Conservation (phyloP, 805 yeast species). For the Ogataea corticis region DNA sequence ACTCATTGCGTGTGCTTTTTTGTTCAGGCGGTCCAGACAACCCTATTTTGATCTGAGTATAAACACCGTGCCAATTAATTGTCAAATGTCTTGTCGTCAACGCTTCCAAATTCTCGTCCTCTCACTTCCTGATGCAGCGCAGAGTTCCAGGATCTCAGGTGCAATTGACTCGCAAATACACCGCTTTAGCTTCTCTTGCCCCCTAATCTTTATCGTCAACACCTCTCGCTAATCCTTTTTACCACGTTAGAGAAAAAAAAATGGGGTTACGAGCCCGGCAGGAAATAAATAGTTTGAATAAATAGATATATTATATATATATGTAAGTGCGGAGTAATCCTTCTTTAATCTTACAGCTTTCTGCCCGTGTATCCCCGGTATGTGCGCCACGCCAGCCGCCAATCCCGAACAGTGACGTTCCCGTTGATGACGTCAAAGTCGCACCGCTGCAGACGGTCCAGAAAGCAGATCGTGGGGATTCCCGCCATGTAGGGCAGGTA, state of each 20-base stretch:
- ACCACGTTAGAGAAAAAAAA: constrained; percentile 4
- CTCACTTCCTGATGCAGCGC: background rate
- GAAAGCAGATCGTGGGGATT: constrained; percentile 63
- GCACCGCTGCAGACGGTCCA: constrained; percentile 56
- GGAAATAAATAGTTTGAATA: background rate
- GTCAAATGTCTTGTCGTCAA: background rate
- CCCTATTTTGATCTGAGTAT: constrained; percentile 5
- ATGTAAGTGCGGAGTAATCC: background rate
- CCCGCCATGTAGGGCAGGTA: constrained; percentile 68
- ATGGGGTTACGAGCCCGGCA: background rate
- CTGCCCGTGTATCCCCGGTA: constrained; percentile 42
- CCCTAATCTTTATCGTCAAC: background rate
- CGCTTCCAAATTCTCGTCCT: background rate
- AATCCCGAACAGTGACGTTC: constrained; percentile 50
- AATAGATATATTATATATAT: background rate
- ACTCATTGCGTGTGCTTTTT: background rate
- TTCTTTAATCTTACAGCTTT: background rate
- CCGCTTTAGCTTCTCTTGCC: background rate
- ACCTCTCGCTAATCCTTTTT: background rate
- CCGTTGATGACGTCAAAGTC: constrained; percentile 62
- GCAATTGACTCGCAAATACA: background rate
- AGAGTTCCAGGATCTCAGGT: background rate
- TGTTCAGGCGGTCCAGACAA: constrained; percentile 1
- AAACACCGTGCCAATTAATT: background rate
- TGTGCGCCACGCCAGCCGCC: constrained; percentile 65